phyloP scores from a whole-genome alignment of 306 rosid species.

The Gastrolobium villosum region DNA sequence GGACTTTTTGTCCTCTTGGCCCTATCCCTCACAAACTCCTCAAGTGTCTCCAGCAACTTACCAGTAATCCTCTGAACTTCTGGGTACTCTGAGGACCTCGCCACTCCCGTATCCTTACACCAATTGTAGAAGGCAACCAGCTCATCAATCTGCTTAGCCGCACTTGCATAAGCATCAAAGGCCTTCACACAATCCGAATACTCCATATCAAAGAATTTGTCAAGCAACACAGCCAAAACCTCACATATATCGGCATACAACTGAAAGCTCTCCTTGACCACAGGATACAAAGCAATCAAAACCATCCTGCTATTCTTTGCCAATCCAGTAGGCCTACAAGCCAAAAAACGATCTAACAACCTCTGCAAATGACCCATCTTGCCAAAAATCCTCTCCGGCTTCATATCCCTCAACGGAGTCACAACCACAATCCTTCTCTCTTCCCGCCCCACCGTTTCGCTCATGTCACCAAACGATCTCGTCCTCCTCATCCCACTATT shows the following conservation, averaged over 20 bases:
- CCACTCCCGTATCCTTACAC: slow-evolving; percentile 90
- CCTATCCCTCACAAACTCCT: slow-evolving; percentile 96
- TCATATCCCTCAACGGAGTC: slow-evolving; percentile 93
- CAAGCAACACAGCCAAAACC: slow-evolving; percentile 89
- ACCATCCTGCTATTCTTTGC: slow-evolving; percentile 88
- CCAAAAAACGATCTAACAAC: slow-evolving; percentile 86
- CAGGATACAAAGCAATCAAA: slow-evolving; percentile 83
- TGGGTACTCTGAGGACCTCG: slow-evolving; percentile 93
- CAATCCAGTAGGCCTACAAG: slow-evolving; percentile 91
- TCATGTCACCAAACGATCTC: slow-evolving; percentile 91
- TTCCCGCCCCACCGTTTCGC: slow-evolving; percentile 59
- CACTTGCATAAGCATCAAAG: slow-evolving; percentile 86
- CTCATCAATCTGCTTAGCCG: slow-evolving; percentile 97
- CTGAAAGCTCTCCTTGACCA: slow-evolving; percentile 92
- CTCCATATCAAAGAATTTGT: slow-evolving; percentile 96
- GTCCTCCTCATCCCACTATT: slow-evolving; percentile 79
- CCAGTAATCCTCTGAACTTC: slow-evolving; percentile 90
- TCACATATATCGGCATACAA: slow-evolving; percentile 92
- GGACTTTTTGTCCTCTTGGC: slow-evolving; percentile 92
- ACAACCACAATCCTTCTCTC: slow-evolving; percentile 67
- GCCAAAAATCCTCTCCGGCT: slow-evolving; percentile 81
- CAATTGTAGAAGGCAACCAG: slow-evolving; percentile 72
- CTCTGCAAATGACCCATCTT: slow-evolving; percentile 96
- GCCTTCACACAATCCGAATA: slow-evolving; percentile 93
- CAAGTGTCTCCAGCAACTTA: slow-evolving; percentile 90